A percentile compares a stretch with the other conserved stretches of the same genome.
These are phyloP conservation scores for Neopestalotiopsis sp. DNA, from an alignment of 2,329 filamentous ascomycete genomes.

Conservation along the genomic window DNA sequence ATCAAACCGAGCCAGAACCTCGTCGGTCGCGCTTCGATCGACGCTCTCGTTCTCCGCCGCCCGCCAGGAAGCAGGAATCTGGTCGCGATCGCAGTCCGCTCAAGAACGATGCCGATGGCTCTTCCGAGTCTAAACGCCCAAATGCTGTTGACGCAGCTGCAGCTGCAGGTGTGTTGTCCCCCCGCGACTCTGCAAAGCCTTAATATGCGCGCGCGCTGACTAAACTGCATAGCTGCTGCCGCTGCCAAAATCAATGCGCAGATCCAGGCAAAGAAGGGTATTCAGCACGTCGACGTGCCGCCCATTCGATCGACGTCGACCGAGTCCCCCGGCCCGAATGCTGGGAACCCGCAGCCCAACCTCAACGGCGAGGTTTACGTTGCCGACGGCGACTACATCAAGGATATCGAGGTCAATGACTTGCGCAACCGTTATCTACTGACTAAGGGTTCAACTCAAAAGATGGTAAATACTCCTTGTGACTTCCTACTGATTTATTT, in stretches of 20 bases:
- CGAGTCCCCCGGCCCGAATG: constrained; percentile 44
- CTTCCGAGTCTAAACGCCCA: constrained; percentile 47
- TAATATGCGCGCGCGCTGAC: constrained; percentile 21
- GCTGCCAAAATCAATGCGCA: constrained; percentile 87
- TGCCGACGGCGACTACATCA: constrained; percentile 96
- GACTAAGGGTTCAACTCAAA: constrained; percentile 96
- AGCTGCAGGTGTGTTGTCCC: constrained; percentile 68
- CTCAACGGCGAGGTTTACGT: constrained; percentile 91
- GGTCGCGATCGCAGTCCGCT: constrained; percentile 83
- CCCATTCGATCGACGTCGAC: constrained; percentile 70
- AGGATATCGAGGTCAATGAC: constrained; percentile 99
- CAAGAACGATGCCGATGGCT: constrained; percentile 45
- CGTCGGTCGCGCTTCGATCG: constrained; percentile 86
- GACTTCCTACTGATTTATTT: constrained; percentile 67
- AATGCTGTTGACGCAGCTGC: constrained; percentile 71
- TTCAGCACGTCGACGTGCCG: constrained; percentile 88
- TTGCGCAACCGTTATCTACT: constrained; percentile 94
- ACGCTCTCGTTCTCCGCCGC: constrained; percentile 86
- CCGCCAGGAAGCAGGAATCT: constrained; percentile 68
- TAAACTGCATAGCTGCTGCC: constrained; percentile 69
- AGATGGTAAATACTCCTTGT: constrained; percentile 94
- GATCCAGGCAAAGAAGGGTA: constrained; percentile 83
- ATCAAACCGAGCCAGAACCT: constrained; percentile 85
- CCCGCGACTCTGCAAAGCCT: constrained; percentile 15
- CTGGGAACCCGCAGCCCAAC: constrained; percentile 45